Evolutionary conservation across 768 basidiomycete species (phyloP), one percentile per base, ranked within the genome.

Genomic region (Tulasnella sp.): DNA sequence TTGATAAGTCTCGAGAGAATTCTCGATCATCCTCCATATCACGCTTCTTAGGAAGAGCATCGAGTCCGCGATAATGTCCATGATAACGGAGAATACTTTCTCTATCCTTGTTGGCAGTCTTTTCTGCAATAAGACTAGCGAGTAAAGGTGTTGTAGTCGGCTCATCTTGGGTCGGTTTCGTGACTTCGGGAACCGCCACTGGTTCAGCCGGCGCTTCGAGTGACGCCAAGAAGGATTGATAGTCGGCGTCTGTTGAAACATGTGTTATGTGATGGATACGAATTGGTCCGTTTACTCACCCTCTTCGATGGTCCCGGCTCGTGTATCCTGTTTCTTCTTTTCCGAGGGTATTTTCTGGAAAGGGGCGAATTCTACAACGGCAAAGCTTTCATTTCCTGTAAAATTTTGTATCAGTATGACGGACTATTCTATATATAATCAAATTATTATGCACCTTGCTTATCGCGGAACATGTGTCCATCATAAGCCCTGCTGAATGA

Each of bases 361-460:
- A 4, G 91, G 89, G 0, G 95, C 85, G 60, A 85, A 96, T 65
- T 99, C 93, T 5, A 99, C 90, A 3, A 95, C 71, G 1, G 87
- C 91, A 43, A 81, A 73, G 2, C 79, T 86, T 62, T 93, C 88
- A 59, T 81, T 83, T 13, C 93, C 93, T 93, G 57, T 9, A 4
- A 19, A 6, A 19, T 39, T 48, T 27, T 47, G 28, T 35, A 48
- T 43, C n/a, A 27, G 19, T 39, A 45, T 19, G 19, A 31, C 5
- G 20, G 13, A 37, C 25, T 58, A 40, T 24, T 35, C 43, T 22
- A 53, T 13, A 13, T 40, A 27, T 37, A 7, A 29, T 20, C 39
- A 35, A 16, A 25, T 12, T 31, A 37, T 27, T 3, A 59, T 78
- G 33, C 54, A 89, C 93, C 93, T 55, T 82, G 73, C 72, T 91